Base-by-base conservation (phyloP, 805 yeast species). In the Kazachstania martiniae region DNA sequence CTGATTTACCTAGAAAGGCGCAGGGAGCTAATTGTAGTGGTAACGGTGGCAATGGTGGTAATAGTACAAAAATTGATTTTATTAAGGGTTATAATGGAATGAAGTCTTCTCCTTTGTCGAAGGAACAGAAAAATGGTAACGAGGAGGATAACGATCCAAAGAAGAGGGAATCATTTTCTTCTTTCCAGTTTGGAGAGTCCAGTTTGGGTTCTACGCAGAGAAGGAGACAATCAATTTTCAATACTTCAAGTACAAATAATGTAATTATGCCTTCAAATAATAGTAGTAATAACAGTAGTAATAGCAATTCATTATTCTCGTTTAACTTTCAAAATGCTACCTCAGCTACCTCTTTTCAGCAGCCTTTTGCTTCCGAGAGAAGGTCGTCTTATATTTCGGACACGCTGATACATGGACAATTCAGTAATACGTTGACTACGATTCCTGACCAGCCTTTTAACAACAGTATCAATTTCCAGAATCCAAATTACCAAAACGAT, bases 381-480 rank as follows among this genome's bases (percentile, higher is more conserved):
- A 68, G 91, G 55, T 85, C 87, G 10, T 70, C 79, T 33, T 79
- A 74, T 49, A 75, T 84, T 9, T 82, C 86, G 2, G 89, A 77
- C 47, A 59, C 69, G 3, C 62, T 72, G 37, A 69, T 75, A 17
- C 57, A 56, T 32, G 38, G 47, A 8, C 27, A 27, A 7, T 9
- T 8, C 13, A 23, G n/a, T 8, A 23, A 23, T 23, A 23, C 8
- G 7, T 23, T 9, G 6, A 9, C 10, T 8, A 23, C 10, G 10
- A 23, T 9, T 23, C 6, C 8, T 23, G 13, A 23, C 13, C n/a
- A n/a, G n/a, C n/a, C n/a, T n/a, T n/a, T n/a, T 12, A 28, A 28
- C 16, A 28, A 28, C 5, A 18, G 13, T n/a, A 14, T 18, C n/a
- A 23, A 23, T 23, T 9, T 9, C 13, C 8, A 23, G 8, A 23